Evolutionary conservation across 1,139 yeast species (phyloP), one percentile per base, ranked within the genome.

Genomic region (Magnusiomyces magnusii): DNA sequence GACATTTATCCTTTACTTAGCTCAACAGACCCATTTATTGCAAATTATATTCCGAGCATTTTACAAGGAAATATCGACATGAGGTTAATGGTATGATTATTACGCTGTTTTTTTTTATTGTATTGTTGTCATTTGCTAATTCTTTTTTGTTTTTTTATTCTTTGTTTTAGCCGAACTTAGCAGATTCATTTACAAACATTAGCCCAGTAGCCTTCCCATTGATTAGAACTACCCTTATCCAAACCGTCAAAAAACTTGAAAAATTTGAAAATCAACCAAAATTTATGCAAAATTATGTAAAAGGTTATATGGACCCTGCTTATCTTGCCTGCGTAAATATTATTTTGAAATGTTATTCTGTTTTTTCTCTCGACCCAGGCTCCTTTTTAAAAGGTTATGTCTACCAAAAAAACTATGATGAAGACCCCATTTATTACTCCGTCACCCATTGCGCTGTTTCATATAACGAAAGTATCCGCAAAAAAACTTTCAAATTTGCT

Each of bases 311-410:
- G 7, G 27, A 44, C 5, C 27, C 17, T 7, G 27, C 9, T 2
- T 59, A 54, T 34, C n/a, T 47, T 13, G 23, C 55, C 31, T 55
- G 55, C 49, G 15, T 42, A 47, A 19, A 19, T 25, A 39, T 57
- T 54, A 47, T 57, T 47, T 50, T 62, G 64, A 24, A 53, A 54
- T 27, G 63, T 62, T 42, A 63, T 65, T 25, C 60, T 59, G 27
- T 64, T 57, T 47, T 65, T 63, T 23, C 61, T 64, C 53, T 64
- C 61, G n/a, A 62, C 65, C 36, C 63, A 67, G 24, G 61, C 3
- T 68, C 63, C 13, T 59, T 65, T 15, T 60, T 67, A 2, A 62
- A 66, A 17, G 64, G 64, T 15, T 62, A 52, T 2, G 62, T 61
- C 2, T 63, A 61, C 42, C 56, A 64, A 3, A 52, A 55, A 3